Percentiles rank a stretch among this genome's conserved stretches.
Conservation (phyloP, 179 eudicot genomes). For the Spergularia azorica region DNA sequence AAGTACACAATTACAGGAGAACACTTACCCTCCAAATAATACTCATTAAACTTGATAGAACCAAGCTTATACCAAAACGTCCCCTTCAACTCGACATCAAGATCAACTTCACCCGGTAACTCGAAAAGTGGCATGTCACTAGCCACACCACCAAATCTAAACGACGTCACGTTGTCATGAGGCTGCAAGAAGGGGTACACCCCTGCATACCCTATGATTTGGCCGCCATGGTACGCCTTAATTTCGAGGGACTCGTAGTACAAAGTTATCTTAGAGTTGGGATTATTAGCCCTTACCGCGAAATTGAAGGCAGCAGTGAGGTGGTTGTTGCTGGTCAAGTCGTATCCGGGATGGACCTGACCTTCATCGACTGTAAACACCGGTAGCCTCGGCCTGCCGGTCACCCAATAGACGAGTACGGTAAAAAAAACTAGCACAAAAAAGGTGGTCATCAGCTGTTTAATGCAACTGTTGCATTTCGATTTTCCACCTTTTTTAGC, state of each 20-base stretch:
- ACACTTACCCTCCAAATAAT: constrained; percentile 8
- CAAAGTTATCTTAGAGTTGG: constrained; percentile 4
- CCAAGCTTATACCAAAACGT: constrained; percentile 12
- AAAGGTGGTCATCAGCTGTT: background rate
- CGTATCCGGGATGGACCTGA: background rate
- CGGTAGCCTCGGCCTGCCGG: constrained; percentile 2
- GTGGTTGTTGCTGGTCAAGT: constrained; percentile 7
- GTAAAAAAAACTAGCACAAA: background rate
- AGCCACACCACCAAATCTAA: constrained; percentile 10
- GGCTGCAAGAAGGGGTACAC: background rate
- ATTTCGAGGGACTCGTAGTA: constrained; percentile 7
- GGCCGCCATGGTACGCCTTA: constrained; percentile 11
- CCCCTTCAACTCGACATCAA: constrained; percentile 6
- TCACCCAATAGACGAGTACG: background rate
- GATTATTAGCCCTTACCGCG: constrained; percentile 13
- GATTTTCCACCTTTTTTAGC: background rate
- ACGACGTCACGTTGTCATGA: background rate
- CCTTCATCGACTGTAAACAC: constrained; percentile 8
- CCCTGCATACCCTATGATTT: constrained; percentile 10
- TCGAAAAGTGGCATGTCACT: constrained; percentile 13
- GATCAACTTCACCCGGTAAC: constrained; percentile 8
- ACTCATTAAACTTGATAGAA: background rate
- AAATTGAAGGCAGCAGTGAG: constrained; percentile 17
- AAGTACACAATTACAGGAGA: constrained; percentile 12
- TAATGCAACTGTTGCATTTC: background rate